Evolutionary conservation across 164 flowering plant species (phyloP), one percentile per base, ranked within the genome.

Genomic region (Stephania cephalantha): DNA sequence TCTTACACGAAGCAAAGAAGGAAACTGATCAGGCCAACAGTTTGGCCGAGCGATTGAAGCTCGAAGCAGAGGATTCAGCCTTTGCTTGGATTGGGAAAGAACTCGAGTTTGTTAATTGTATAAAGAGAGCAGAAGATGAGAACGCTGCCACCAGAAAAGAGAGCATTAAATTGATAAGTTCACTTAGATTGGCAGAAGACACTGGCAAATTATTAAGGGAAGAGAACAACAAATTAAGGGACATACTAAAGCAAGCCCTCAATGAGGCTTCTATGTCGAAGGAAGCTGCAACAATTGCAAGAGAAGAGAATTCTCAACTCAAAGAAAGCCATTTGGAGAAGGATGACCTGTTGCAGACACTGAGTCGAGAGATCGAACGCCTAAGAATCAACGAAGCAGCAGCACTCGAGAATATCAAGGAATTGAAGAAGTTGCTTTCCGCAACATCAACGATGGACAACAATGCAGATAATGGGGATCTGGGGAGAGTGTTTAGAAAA

Each of bases 181-280:
- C 86, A 8, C 50, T 90, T 5, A 77, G 68, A n/a, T 78, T 35
- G 13, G 81, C 85, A 0, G 92, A 90, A 72, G 79, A 74, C 45
- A 81, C 72, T 82, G 80, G 76, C 3, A 78, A 73, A 72, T 66
- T 73, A 13, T 77, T 91, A 0, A 89, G 85, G 79, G 90, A 88
- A 53, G 99, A 95, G 75, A 90, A 80, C 52, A 66, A 48, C 71
- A 91, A 87, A 78, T 25, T 93, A 73, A 76, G 96, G 71, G 99
- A 93, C 69, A 85, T 92, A 46, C 84, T 95, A 12, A 92, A 90
- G 69, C 95, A 93, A 80, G 98, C 98, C n/a, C 30, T 93, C 2
- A 90, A 86, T 71, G 98, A 95, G 76, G 85, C 98, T 20, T 86
- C 83, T 73, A 88, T 84, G 13, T 94, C 98, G 0, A 95, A 89